These are phyloP conservation scores for Termitomyces sp. DNA, from an alignment of 768 basidiomycete species.

Conservation along the genomic window DNA sequence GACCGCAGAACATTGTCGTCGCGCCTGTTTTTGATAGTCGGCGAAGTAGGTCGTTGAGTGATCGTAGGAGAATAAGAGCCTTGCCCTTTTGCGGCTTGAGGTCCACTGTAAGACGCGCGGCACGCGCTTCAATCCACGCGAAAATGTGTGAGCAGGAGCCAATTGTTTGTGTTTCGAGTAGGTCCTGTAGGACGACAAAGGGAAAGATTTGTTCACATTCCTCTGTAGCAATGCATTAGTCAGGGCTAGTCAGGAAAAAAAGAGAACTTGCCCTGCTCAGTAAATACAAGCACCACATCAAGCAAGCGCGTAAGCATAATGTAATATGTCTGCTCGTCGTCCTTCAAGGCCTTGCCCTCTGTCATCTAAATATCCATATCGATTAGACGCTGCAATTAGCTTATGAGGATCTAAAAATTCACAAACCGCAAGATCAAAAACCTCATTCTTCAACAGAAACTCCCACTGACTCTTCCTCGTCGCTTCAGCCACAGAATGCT, in stretches of 20 bases:
- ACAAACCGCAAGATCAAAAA: constrained; percentile 69
- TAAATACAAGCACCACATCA: constrained; percentile 72
- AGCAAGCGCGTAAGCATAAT: constrained; percentile 52
- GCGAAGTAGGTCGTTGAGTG: constrained; percentile 81
- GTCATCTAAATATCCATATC: constrained; percentile 39
- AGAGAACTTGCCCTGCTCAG: constrained; percentile 58
- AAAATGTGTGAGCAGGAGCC: constrained; percentile 82
- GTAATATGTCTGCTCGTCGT: constrained; percentile 52
- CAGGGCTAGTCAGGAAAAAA: neutral
- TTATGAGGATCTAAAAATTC: neutral
- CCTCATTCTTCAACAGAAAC: constrained; percentile 61
- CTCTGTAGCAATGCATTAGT: constrained; percentile 34
- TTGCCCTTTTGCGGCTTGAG: constrained; percentile 88
- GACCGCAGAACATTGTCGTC: constrained; percentile 83
- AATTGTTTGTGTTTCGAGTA: constrained; percentile 84
- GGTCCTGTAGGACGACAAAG: constrained; percentile 69
- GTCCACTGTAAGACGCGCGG: constrained; percentile 63
- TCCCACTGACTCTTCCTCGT: constrained; percentile 75
- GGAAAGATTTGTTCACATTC: constrained; percentile 76
- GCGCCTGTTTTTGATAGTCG: constrained; percentile 83
- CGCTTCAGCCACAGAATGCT: constrained; percentile 41
- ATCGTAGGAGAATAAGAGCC: constrained; percentile 77
- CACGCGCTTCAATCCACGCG: constrained; percentile 79
- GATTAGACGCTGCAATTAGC: neutral
- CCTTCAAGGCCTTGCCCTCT: constrained; percentile 62